A percentile compares a stretch with the other conserved stretches of the same genome.
phyloP scores from a whole-genome alignment of 257 asterid species.

The Ligustrum vulgare region DNA sequence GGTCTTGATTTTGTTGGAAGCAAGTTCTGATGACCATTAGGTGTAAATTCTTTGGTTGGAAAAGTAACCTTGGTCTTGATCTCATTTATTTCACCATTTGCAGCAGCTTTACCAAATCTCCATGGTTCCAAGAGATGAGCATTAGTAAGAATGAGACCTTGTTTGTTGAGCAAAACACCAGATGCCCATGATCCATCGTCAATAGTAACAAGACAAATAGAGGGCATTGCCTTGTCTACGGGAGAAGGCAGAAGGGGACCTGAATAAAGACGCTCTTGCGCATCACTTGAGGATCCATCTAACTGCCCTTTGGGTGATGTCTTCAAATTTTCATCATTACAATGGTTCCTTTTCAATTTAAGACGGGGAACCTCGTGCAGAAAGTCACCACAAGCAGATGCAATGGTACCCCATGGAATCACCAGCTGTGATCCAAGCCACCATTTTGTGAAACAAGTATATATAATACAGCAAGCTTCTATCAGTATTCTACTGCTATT shows the following conservation, averaged over 20 bases:
- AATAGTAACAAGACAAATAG: conserved; percentile 84
- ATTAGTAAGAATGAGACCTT: conserved; percentile 91
- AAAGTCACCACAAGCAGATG: conserved; percentile 65
- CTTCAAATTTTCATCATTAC: conserved; percentile 39
- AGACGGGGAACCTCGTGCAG: conserved; percentile 52
- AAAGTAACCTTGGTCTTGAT: conserved; percentile 30
- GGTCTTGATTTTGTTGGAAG: conserved; percentile 29
- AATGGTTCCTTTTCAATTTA: conserved; percentile 38
- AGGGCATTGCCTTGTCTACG: conserved; percentile 74
- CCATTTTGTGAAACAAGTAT: conserved; percentile 2
- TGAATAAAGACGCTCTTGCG: conserved; percentile 34
- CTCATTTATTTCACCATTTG: conserved; percentile 41
- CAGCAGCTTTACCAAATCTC: conserved; percentile 83
- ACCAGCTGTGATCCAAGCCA: conserved; percentile 72
- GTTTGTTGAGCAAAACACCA: conserved; percentile 81
- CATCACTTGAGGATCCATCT: conserved; percentile 33
- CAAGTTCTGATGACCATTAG: conserved; percentile 28
- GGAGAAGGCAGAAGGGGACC: conserved; percentile 43
- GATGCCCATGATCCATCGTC: conserved; percentile 99
- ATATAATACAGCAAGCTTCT: conserved; percentile 12
- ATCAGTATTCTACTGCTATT: background rate
- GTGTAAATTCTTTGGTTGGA: conserved; percentile 30
- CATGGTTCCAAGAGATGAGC: conserved; percentile 99
- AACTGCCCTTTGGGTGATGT: conserved; percentile 21
- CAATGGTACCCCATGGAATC: conserved; percentile 97